Evolutionary conservation across 2,329 filamentous ascomycete genomes (phyloP), one percentile per base, ranked within the genome.

Genomic region (Aspergillaceae sp.): DNA sequence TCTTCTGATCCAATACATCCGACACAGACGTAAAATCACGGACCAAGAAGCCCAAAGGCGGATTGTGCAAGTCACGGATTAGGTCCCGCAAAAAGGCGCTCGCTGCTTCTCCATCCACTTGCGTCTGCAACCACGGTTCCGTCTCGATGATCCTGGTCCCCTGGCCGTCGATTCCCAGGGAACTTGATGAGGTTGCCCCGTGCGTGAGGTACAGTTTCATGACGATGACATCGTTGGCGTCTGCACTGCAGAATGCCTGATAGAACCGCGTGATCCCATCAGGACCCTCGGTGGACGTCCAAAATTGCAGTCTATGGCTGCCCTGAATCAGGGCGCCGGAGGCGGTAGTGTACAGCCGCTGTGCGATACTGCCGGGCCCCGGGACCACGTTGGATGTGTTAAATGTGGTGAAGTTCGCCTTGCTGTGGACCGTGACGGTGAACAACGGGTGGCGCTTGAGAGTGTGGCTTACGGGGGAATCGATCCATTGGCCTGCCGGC

Each of bases 401-500:
- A 35, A 53, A 51, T 29, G 43, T 38, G 4, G 48, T 51, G 42
- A 56, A 56, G 49, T 52, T 49, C 44, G 43, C 48, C 42, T 48
- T 38, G 26, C 49, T 56, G 41, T 51, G 44, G 45, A 53, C 43
- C 9, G 30, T 52, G 40, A 56, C 34, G 4, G 49, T 51, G 46
- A 53, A 52, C 50, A 55, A 53, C 7, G 51, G 52, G 42, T 56
- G 54, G 69, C 75, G 73, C 51, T 72, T 68, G 35, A 75, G 53
- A 53, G 73, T 73, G 44, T 71, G 50, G n/a, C 73, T 73, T 27
- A 75, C 73, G 1, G 73, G 72, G 26, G 75, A 61, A 50, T 70
- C 62, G 56, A 75, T 73, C 73, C 73, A 75, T 32, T 71, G 50
- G 10, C 58, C 53, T 46, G 65, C 32, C 8, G 48, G 62, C 36